These are phyloP conservation scores for Peronospora destructor DNA, from an alignment of 352 stramenopile species.

Conservation along the genomic window DNA sequence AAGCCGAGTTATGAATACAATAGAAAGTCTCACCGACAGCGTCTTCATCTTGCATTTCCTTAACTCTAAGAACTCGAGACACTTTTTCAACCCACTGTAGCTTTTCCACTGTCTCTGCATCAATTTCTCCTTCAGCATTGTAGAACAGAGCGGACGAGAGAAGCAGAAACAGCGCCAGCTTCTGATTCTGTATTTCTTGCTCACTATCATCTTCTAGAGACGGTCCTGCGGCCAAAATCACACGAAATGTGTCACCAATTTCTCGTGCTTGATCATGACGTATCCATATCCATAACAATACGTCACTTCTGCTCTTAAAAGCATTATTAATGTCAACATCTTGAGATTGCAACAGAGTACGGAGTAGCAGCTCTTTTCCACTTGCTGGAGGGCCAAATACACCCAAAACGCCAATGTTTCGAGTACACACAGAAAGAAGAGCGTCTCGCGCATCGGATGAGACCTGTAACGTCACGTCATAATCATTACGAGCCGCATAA, in stretches of 20 bases:
- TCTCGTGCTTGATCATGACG: background rate
- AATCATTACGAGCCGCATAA: conserved; percentile 2
- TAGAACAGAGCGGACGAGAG: conserved; percentile 56
- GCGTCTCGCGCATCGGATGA: conserved; percentile 17
- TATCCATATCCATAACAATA: conserved; percentile 50
- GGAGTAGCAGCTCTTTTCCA: conserved; percentile 43
- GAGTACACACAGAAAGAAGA: conserved; percentile 18
- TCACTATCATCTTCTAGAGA: conserved; percentile 6
- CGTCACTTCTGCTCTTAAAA: conserved; percentile 5
- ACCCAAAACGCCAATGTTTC: conserved; percentile 36
- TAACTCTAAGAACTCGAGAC: conserved; percentile 36
- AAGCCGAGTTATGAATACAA: too few species aligned
- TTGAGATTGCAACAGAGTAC: conserved; percentile 33
- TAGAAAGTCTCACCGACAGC: conserved; percentile 30
- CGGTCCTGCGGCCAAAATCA: conserved; percentile 25
- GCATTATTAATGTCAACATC: conserved; percentile 18
- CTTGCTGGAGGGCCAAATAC: conserved; percentile 34
- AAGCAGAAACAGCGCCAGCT: conserved; percentile 41
- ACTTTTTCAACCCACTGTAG: conserved; percentile 47
- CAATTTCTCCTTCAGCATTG: conserved; percentile 51
- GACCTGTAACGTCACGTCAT: conserved; percentile 8
- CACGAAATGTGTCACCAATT: conserved; percentile 3
- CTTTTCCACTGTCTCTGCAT: conserved; percentile 31
- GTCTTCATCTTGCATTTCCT: conserved; percentile 51
- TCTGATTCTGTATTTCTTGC: conserved; percentile 15